Percentiles rank a stretch among this genome's conserved stretches.
Evolutionary conservation across 2,329 filamentous ascomycete genomes (phyloP).

Genomic region (Huntiella abstrusa): DNA sequence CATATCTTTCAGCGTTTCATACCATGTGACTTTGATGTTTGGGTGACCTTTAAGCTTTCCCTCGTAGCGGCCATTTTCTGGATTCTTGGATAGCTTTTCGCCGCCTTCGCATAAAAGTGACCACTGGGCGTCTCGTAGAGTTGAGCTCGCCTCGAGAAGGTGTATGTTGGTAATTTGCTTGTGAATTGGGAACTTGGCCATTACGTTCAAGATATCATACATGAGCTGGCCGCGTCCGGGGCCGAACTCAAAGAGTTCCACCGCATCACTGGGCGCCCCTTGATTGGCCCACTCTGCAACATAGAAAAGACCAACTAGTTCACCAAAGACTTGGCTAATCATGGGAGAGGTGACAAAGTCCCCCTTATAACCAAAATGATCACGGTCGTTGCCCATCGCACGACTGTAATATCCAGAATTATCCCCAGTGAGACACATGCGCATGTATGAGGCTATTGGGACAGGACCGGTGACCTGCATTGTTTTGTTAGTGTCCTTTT

Average conservation of each 20-base stretch:
- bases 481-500: neutral
- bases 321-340: constrained; percentile 92
- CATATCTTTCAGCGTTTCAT: constrained; percentile 71
- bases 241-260: constrained; percentile 85
- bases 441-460: constrained; percentile 88
- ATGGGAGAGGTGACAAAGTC: constrained; percentile 96
- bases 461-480: constrained; percentile 60
- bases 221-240: constrained; percentile 90
- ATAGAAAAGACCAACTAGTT: constrained; percentile 86
- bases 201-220: constrained; percentile 82
- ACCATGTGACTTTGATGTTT: constrained; percentile 65
- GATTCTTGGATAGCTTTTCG: constrained; percentile 34
- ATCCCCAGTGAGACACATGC: constrained; percentile 87
- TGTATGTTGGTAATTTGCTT: constrained; percentile 71
- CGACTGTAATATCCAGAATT: constrained; percentile 87
- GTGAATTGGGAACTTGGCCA: constrained; percentile 50
- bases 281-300: constrained; percentile 94
- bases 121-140: constrained; percentile 60
- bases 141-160: constrained; percentile 79
- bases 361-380: constrained; percentile 82
- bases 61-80: neutral
- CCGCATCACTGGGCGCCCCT: constrained; percentile 49
- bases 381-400: constrained; percentile 44
- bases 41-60: constrained; percentile 17
- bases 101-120: constrained; percentile 60